A percentile compares a stretch with the other conserved stretches of the same genome.
Evolutionary conservation across 345 rosid species (phyloP).

Genomic region (Laguncularia racemosa): DNA sequence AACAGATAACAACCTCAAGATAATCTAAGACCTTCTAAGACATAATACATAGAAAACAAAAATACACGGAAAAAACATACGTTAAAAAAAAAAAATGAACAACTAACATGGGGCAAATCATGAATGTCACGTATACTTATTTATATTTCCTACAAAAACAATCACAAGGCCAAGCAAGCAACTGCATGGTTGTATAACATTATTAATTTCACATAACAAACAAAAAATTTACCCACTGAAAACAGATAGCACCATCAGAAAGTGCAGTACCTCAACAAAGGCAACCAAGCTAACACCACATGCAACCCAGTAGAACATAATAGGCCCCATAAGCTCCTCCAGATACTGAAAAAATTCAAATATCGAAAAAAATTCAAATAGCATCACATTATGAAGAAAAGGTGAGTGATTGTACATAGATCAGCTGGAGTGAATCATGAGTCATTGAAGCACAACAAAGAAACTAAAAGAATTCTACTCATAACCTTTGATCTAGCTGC

Average conservation of each 20-base stretch:
- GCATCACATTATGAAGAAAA: conserved; percentile 2
- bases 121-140: too few species aligned
- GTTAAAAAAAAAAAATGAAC: too few species aligned
- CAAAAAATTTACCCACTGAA: neutral
- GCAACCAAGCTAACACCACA: conserved; percentile 84
- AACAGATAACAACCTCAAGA: too few species aligned
- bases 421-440: too few species aligned
- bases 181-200: too few species aligned
- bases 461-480: conserved; percentile 6
- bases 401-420: neutral
- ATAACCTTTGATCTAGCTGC: conserved; percentile 68
- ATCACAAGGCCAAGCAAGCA: too few species aligned
- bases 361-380: too few species aligned
- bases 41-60: too few species aligned
- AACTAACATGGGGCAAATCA: too few species aligned
- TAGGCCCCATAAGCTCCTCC: conserved; percentile 74
- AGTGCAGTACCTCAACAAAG: conserved; percentile 71
- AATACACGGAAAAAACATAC: too few species aligned
- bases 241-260: neutral
- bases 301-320: conserved; percentile 80
- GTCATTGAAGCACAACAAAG: neutral
- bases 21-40: too few species aligned
- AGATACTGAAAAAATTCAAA: conserved; percentile 52
- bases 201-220: neutral
- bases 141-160: too few species aligned